Base-by-base conservation (phyloP, 2,329 filamentous ascomycete species). In the Ceratocystiopsis brevicomis region DNA sequence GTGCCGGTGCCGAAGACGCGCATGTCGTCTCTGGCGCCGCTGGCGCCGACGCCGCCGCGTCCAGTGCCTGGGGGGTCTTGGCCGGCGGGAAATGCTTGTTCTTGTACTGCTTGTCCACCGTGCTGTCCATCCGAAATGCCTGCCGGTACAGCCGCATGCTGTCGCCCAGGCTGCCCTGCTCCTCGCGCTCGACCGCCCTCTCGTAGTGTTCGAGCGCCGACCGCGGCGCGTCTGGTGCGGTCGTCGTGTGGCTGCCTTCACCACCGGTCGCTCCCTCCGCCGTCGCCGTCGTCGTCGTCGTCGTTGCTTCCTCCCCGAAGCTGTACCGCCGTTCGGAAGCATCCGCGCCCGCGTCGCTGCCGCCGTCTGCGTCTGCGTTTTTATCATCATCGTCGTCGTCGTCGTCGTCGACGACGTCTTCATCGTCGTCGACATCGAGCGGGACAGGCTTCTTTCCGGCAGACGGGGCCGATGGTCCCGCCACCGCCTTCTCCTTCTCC, bases 171-270 rank as follows among this genome's bases (percentile, higher is more conserved):
- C 76, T 90, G 1, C 90, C 90, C 53, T 81, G 74, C 0, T 70
- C 73, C 61, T 98, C 90, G 59, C 78, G 86, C 60, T 92, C 81
- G 44, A 94, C 87, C 4, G 88, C 90, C 56, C 74, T 76, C 57
- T 96, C 90, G 54, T 90, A 96, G 58, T 94, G 83, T 53, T 96
- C 90, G 15, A 98, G 62, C 1, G 90, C 90, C 12, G 87, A 82
- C 18, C 67, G 65, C 5, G 81, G 81, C 51, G 80, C 60, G 44
- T 51, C 37, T 50, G 47, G 14, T 51, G 53, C 38, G 18, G 38
- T 34, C 6, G 13, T 38, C 6, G 13, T 38, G n/a, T 38, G 6
- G 19, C 19, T 4, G 4, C n/a, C 14, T 37, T 13, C 19, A 18
- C 32, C 11, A n/a, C n/a, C n/a, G n/a, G 13, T 30, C 53, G 17